A percentile compares a stretch with the other conserved stretches of the same genome.
Conservation (phyloP, 1,139 yeast genomes). For the Kodamaea sp. region DNA sequence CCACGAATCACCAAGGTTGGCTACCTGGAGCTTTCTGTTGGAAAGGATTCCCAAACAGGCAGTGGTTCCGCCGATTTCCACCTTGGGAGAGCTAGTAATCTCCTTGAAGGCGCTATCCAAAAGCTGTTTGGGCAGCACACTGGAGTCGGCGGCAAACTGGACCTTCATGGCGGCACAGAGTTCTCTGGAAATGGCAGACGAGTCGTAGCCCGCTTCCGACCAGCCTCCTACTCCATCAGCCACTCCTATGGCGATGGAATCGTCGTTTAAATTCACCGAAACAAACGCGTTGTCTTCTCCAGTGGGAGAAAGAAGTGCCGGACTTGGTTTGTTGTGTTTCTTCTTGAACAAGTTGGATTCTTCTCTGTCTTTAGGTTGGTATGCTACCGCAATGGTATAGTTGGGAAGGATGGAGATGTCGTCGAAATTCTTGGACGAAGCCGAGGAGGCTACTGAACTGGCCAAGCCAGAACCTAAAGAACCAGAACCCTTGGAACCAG, state of each 20-base stretch:
- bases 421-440: constrained; percentile 21
- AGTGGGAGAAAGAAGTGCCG: constrained; percentile 55
- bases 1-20: constrained; percentile 95
- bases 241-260: constrained; percentile 72
- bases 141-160: constrained; percentile 25
- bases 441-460: constrained; percentile 12
- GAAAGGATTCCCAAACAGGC: constrained; percentile 81
- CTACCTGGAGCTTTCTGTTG: constrained; percentile 53
- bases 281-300: constrained; percentile 89
- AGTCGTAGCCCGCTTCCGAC: constrained; percentile 89
- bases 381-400: constrained; percentile 67
- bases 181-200: constrained; percentile 77
- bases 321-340: constrained; percentile 30
- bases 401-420: constrained; percentile 29
- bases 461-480: constrained; percentile 9
- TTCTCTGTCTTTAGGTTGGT: constrained; percentile 68
- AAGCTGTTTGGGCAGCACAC: constrained; percentile 47
- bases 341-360: constrained; percentile 45
- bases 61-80: constrained; percentile 94
- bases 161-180: constrained; percentile 47
- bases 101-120: constrained; percentile 56
- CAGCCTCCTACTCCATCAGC: constrained; percentile 99
- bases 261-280: constrained; percentile 45
- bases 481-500: constrained; percentile 4
- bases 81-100: constrained; percentile 56